Evolutionary conservation across 345 rosid genomes (phyloP).

Genomic region (Pistacia atlantica): DNA sequence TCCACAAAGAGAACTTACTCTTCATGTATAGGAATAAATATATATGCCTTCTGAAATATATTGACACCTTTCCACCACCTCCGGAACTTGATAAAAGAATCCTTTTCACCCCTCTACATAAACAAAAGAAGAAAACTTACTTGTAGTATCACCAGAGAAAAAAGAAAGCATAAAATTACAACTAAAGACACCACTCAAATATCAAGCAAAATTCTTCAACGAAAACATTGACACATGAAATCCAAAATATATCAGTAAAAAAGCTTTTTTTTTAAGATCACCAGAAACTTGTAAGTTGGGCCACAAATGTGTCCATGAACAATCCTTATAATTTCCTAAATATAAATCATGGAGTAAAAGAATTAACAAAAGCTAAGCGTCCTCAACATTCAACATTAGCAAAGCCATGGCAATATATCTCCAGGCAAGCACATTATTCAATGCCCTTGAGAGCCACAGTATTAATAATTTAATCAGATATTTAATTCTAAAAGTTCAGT

Average conservation of each 20-base stretch:
- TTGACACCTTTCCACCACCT: conserved; percentile 97
- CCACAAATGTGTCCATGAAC: not conserved
- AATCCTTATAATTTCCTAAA: not conserved
- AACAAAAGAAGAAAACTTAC: conserved; percentile 10
- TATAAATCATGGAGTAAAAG: not conserved
- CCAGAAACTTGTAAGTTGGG: not conserved
- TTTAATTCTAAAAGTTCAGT: conserved; percentile 10
- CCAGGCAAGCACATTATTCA: not conserved
- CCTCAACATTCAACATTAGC: not conserved
- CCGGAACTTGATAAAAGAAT: conserved; percentile 74
- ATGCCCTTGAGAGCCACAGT: conserved; percentile 5
- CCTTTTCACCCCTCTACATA: conserved; percentile 58
- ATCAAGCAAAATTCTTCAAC: conserved; percentile 2
- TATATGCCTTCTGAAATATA: conserved; percentile 83
- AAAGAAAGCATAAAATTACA: not conserved
- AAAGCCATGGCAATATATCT: conserved; percentile 3
- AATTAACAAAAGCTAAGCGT: not conserved
- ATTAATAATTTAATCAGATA: not conserved
- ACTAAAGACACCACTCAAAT: conserved; percentile 1
- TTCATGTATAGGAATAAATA: conserved; percentile 88
- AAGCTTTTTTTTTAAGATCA: not conserved
- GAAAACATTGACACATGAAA: not conserved
- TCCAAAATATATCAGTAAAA: conserved; percentile 9
- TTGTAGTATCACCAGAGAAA: conserved; percentile 4
- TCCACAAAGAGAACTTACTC: conserved; percentile 54